Base-by-base conservation (phyloP, 495 filamentous ascomycete genomes). In the Daldinia bambusicola region DNA sequence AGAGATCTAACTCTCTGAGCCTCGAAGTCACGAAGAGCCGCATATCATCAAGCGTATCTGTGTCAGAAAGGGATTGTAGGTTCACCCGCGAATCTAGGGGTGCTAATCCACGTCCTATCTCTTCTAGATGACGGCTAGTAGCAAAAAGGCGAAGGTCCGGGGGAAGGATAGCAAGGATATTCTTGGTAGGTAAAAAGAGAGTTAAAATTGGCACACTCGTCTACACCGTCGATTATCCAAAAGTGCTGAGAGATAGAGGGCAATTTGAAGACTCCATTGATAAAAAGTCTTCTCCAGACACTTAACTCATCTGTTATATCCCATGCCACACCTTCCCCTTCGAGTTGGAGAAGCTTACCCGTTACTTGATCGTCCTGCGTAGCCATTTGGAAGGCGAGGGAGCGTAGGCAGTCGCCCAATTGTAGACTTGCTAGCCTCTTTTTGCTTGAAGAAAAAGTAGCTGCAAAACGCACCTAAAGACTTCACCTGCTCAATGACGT, bases 361-460 rank as follows among this genome's bases (percentile, higher is more conserved):
- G 13, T 22, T 1, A 43, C 26, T 5, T 34, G 36, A 32, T 7
- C 43, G 32, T 63, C 61, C 52, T 41, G 37, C 12, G 43, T 45
- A 2, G 61, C 51, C 61, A 63, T 63, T 37, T 64, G 61, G 30
- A 56, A 64, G 16, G 22, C 37, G n/a, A 64, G 14, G 0, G 61
- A 56, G 2, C 61, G 51, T 1, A 64, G 30, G n/a, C 51, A 56
- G 8, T 22, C 37, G n/a, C 52, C 37, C 6, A 64, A 16, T 6
- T 6, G 37, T 56, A 3, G 51, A 56, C 30, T 64, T 64, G 37
- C n/a, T 48, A 20, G 14, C n/a, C 9, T 64, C 61, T 13, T 30
- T 37, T 5, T 56, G 37, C 30, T 37, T 64, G 22, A 64, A 56
- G 51, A 64, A 64, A n/a, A 64, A 64, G n/a, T 64, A 64, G 26